Evolutionary conservation across 2,329 filamentous ascomycete genomes (phyloP).

Genomic region (Emericellopsis atlantica): DNA sequence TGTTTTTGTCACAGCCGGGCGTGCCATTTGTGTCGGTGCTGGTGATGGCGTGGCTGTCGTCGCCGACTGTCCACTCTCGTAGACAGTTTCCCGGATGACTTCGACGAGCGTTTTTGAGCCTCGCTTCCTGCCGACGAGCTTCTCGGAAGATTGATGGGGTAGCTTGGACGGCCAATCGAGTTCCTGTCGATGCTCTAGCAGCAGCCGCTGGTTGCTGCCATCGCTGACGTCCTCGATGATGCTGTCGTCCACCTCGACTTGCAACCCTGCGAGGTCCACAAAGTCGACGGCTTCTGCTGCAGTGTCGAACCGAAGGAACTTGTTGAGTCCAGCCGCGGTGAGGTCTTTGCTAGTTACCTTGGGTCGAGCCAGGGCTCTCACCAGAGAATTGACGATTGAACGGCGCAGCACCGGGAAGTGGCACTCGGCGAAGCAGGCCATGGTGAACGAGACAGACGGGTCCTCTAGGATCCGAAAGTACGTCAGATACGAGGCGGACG

Average conservation of each 20-base stretch:
- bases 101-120: constrained; percentile 35
- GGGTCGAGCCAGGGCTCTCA: constrained; percentile 41
- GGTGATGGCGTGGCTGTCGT: not conserved
- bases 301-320: constrained; percentile 53
- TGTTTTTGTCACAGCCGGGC: not conserved
- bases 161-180: constrained; percentile 33
- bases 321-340: constrained; percentile 41
- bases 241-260: too few relatives aligned
- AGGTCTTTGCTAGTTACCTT: constrained; percentile 47
- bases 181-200: constrained; percentile 28
- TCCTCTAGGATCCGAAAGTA: constrained; percentile 50
- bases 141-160: constrained; percentile 41
- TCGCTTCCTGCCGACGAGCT: constrained; percentile 48
- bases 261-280: constrained; percentile 42
- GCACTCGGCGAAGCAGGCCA: constrained; percentile 59
- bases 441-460: constrained; percentile 48
- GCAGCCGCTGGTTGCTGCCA: constrained; percentile 23
- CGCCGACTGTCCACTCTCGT: constrained; percentile 3
- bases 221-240: constrained; percentile 7
- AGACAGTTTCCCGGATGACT: constrained; percentile 43
- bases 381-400: constrained; percentile 41
- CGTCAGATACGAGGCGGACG: constrained; percentile 34
- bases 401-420: constrained; percentile 51
- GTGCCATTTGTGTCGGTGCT: not conserved
- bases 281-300: constrained; percentile 54